Evolutionary conservation across 2,329 filamentous ascomycete species (phyloP).

Genomic region (Fonsecaea nubica): DNA sequence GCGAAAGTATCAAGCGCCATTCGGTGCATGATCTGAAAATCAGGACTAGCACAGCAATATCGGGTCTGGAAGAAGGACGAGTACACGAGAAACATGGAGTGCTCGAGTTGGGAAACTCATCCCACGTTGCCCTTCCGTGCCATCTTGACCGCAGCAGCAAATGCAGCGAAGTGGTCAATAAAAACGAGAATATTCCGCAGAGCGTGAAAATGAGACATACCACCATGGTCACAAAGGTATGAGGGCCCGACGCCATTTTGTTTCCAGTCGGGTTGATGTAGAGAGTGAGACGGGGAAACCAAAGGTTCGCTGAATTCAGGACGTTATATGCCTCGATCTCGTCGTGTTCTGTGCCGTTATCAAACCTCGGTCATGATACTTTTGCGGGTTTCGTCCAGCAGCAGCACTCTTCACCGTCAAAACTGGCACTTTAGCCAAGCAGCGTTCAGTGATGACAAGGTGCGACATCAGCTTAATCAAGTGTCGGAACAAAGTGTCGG

Average conservation of each 20-base stretch:
- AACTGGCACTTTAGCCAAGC: neutral
- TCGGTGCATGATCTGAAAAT: neutral
- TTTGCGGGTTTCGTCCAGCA: neutral
- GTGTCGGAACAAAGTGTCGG: neutral
- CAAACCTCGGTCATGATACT: neutral
- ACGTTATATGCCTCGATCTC: slow-evolving; percentile 4
- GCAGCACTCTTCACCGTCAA: neutral
- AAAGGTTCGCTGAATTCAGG: neutral
- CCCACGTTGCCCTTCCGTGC: neutral
- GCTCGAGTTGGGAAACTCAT: too few relatives aligned
- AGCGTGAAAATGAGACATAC: slow-evolving; percentile 21
- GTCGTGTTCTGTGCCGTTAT: neutral
- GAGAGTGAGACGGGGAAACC: neutral
- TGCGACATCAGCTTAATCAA: neutral
- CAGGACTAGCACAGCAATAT: too few relatives aligned
- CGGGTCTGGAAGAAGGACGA: neutral
- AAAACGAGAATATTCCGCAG: neutral
- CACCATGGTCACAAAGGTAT: slow-evolving; percentile 38
- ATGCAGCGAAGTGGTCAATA: neutral
- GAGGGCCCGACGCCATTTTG: slow-evolving; percentile 39
- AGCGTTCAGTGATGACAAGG: neutral
- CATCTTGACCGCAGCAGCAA: neutral
- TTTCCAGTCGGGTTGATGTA: neutral
- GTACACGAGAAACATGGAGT: neutral
- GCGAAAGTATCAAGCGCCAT: neutral